A percentile compares a stretch with the other conserved stretches of the same genome.
Evolutionary conservation across 495 filamentous ascomycete genomes (phyloP).

Genomic region (Bacidia rubella): DNA sequence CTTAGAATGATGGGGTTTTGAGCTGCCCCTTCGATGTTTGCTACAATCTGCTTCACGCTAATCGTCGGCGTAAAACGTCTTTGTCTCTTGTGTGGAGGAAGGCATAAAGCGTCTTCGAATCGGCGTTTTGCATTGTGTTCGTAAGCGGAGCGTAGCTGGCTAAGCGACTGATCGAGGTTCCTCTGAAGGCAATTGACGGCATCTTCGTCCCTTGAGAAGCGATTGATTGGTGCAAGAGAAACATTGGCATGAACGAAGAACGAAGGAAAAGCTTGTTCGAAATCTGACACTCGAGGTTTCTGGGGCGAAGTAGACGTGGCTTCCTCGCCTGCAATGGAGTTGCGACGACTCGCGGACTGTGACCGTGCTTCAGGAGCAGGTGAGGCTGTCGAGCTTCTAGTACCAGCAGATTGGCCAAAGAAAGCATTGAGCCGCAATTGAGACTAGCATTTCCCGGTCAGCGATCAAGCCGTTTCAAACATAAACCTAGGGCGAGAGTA

Average conservation of each 20-base stretch:
- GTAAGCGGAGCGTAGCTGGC: too few species aligned
- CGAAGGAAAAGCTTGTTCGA: slow-evolving; percentile 58
- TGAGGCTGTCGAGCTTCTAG: slow-evolving; percentile 13
- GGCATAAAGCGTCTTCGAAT: slow-evolving; percentile 32
- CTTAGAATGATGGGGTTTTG: slow-evolving; percentile 35
- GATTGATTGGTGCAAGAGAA: slow-evolving; percentile 39
- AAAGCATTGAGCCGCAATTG: slow-evolving; percentile 50
- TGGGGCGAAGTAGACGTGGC: slow-evolving; percentile 11
- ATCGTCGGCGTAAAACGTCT: slow-evolving; percentile 33
- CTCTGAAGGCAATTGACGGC: slow-evolving; percentile 31
- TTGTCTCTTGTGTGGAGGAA: slow-evolving; percentile 35
- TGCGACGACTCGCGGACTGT: slow-evolving; percentile 21
- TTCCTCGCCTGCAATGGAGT: slow-evolving; percentile 7
- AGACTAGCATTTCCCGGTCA: slow-evolving; percentile 29
- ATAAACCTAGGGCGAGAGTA: not conserved
- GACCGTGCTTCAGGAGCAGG: slow-evolving; percentile 15
- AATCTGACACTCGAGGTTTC: slow-evolving; percentile 39
- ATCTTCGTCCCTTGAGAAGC: slow-evolving; percentile 42
- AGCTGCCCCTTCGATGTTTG: slow-evolving; percentile 32
- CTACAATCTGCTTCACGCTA: slow-evolving; percentile 56
- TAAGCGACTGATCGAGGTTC: slow-evolving; percentile 41
- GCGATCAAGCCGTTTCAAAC: not conserved
- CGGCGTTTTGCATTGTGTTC: too few species aligned
- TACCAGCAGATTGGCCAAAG: slow-evolving; percentile 36
- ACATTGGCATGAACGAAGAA: slow-evolving; percentile 64